Base-by-base conservation (phyloP, 1,284 basidiomycete genomes). In the Pulveroboletus sp. region DNA sequence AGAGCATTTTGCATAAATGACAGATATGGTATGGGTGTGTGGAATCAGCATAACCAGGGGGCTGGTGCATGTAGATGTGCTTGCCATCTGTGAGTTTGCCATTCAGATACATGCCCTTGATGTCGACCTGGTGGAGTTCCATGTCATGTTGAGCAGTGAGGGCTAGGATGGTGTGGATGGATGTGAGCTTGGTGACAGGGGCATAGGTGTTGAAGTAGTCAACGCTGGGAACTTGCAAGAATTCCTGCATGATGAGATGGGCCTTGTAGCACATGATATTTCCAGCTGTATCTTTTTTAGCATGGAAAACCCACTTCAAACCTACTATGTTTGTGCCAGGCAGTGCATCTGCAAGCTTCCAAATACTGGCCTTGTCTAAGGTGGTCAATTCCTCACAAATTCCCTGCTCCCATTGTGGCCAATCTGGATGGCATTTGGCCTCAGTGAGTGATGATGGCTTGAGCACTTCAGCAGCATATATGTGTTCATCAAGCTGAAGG, bases 141-240 rank as follows among this genome's bases (percentile, higher is more conserved):
- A 43, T 17, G 31, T 48, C 4, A 0, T 9, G 5, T 0, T 4
- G 2, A 0, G 44, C 33, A 6, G 57, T 9, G 1, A 56, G 28
- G 0, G 72, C 65, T 0, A 74, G 52, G 0, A 70, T 49, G 2
- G 69, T 63, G 0, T 63, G 51, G 9, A 77, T 58, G 0, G 73
- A 71, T 1, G 61, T 49, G 9, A 73, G 63, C 2, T 65, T 57
- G 5, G 67, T 70, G 0, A 76, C 66, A 0, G 76, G 70, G 0
- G 75, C 65, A 47, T 68, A 76, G 0, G 70, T 76, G 38, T 78
- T 63, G 20, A 70, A 62, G 54, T 72, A 81, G 57, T 81, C 73
- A 11, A 78, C 47, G 1, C 56, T 81, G 79, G n/a, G n/a, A n/a
- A n/a, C n/a, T n/a, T 0, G 65, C 62, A 60, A 73, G 80, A 0